Base-by-base conservation (phyloP, 805 yeast genomes). In the Yamadazyma nakazawae region DNA sequence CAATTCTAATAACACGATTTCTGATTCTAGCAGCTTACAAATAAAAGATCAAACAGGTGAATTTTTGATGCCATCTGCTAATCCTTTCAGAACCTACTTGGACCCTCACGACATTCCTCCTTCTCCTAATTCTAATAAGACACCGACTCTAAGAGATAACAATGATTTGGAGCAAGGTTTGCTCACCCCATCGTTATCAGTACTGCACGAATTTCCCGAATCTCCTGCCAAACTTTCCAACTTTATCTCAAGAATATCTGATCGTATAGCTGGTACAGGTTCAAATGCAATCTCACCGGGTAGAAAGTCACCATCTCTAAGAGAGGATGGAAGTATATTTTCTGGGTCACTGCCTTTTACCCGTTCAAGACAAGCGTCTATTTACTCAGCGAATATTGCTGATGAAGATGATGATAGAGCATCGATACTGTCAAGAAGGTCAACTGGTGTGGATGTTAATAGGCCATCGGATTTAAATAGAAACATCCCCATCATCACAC, bases 241-340 rank as follows among this genome's bases (percentile, higher is more conserved):
- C 40, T 56, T 58, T 4, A 46, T 68, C 13, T 48, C 64, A 2
- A 53, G 65, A 48, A 53, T 68, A 5, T 64, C 70, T 0, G 67
- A 66, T 35, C 63, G 73, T 50, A 64, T 68, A 36, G 72, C 70
- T 1, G 73, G 72, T 6, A 53, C 63, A 8, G 63, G 68, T 4
- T 43, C 49, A 13, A 14, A 19, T 18, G 30, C 42, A 11, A 17
- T 25, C 13, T 17, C 41, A 11, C 17, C 42, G 6, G 47, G 39
- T 8, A 30, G 34, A 34, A 38, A 37, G 24, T 36, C 40, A 11
- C 46, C 46, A 12, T 35, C 39, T 3, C 19, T 35, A 8, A 17
- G 24, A 12, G 46, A 43, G 3, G 45, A 42, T 30, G 18, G 31
- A 7, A 43, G 46, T 19, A 10, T 35, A 16, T n/a, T 12, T 11